Conservation (phyloP, 1,284 basidiomycete genomes). For the Termitomyces sp. region DNA sequence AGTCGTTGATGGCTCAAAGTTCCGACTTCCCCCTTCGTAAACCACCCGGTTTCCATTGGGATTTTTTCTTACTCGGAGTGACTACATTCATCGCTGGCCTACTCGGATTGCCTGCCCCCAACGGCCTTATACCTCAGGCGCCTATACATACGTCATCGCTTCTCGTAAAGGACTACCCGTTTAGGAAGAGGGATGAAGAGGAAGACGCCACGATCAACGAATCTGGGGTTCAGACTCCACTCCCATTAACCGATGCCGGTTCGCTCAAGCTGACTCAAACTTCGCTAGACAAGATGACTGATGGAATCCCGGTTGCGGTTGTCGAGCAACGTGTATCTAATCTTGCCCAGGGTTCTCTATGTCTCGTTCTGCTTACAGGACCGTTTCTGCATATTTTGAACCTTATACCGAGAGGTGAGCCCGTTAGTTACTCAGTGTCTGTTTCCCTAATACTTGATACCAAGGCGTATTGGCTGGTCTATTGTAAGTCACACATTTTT, state of each 20-base stretch:
- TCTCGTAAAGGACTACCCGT: slow-evolving; percentile 60
- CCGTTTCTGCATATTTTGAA: slow-evolving; percentile 79
- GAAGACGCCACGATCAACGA: slow-evolving; percentile 21
- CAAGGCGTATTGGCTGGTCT: slow-evolving; percentile 66
- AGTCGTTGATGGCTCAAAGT: slow-evolving; percentile 92
- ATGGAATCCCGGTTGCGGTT: slow-evolving; percentile 69
- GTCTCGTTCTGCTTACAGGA: slow-evolving; percentile 74
- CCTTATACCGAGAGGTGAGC: slow-evolving; percentile 66
- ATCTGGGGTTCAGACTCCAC: slow-evolving; percentile 9
- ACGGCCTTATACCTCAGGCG: slow-evolving; percentile 94
- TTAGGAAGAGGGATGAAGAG: slow-evolving; percentile 41
- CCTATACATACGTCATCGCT: slow-evolving; percentile 91
- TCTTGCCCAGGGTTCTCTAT: slow-evolving; percentile 77
- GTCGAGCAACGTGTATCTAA: slow-evolving; percentile 90
- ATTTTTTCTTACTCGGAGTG: slow-evolving; percentile 85
- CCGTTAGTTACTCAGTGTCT: neutral
- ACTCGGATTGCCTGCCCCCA: slow-evolving; percentile 89
- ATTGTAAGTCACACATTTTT: slow-evolving; percentile 45
- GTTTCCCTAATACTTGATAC: neutral
- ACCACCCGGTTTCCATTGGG: slow-evolving; percentile 91
- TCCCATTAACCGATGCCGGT: slow-evolving; percentile 7
- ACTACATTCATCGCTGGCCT: slow-evolving; percentile 91
- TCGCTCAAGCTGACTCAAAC: slow-evolving; percentile 22
- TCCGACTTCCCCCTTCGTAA: slow-evolving; percentile 87
- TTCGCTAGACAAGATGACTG: slow-evolving; percentile 3